These are phyloP conservation scores for Metschnikowia rubicola DNA, from an alignment of 805 yeast species.

Conservation along the genomic window DNA sequence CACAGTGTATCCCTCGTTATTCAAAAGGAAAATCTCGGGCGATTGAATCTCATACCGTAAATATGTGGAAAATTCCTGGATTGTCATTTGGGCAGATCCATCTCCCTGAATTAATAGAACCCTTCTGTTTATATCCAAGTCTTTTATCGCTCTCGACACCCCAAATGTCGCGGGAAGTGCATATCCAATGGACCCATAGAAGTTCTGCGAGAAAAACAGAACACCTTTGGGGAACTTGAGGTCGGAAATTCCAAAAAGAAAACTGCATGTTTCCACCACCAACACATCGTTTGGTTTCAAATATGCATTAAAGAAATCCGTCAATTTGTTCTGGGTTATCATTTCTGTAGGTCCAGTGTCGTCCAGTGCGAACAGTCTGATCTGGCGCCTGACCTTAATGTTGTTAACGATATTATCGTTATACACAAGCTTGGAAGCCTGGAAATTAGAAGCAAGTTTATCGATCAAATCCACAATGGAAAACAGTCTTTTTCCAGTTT, in stretches of 20 bases:
- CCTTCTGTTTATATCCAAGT: slow-evolving; percentile 47
- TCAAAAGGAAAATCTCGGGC: slow-evolving; percentile 69
- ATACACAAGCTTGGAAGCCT: slow-evolving; percentile 10
- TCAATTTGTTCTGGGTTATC: slow-evolving; percentile 33
- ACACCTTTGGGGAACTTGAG: slow-evolving; percentile 55
- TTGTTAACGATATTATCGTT: slow-evolving; percentile 12
- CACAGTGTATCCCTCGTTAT: slow-evolving; percentile 85
- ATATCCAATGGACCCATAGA: slow-evolving; percentile 83
- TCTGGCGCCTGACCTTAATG: slow-evolving; percentile 12
- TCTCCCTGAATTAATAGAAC: slow-evolving; percentile 80
- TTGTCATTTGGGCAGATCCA: slow-evolving; percentile 92
- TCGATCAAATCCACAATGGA: slow-evolving; percentile 30
- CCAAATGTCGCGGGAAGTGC: slow-evolving; percentile 87
- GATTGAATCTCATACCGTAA: slow-evolving; percentile 50
- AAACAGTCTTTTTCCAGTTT: slow-evolving; percentile 24
- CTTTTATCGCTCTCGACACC: slow-evolving; percentile 67
- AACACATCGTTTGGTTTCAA: slow-evolving; percentile 63
- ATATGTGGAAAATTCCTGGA: slow-evolving; percentile 73
- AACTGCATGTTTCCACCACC: slow-evolving; percentile 80
- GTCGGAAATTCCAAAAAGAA: slow-evolving; percentile 73
- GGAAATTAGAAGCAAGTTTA: slow-evolving; percentile 23
- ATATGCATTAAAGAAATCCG: slow-evolving; percentile 29
- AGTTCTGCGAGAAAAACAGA: slow-evolving; percentile 61
- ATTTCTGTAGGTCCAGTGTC: slow-evolving; percentile 4
- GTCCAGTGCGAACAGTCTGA: slow-evolving; percentile 4